phyloP scores from a whole-genome alignment of 495 filamentous ascomycete genomes.

The Aspergillus indologenus region DNA sequence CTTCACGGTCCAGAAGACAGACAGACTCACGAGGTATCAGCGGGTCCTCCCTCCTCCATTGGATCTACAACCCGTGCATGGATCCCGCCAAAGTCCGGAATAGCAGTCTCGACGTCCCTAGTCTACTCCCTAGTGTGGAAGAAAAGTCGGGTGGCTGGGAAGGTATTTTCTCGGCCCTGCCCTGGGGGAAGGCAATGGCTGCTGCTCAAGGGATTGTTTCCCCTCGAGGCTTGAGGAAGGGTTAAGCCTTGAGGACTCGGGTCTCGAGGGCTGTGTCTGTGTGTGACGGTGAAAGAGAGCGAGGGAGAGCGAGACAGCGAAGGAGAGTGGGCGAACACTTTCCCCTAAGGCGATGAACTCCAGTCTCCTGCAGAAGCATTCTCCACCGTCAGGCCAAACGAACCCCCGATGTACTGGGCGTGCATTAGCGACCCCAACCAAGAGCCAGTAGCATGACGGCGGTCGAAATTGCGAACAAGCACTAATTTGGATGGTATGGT shows the following conservation, averaged over 20 bases:
- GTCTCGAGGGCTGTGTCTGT: background rate
- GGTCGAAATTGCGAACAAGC: too few species aligned
- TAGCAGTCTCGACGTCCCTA: too few species aligned
- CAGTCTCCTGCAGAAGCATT: constrained; percentile 20
- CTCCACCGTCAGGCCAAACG: constrained; percentile 16
- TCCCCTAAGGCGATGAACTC: constrained; percentile 11
- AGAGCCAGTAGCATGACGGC: constrained; percentile 5
- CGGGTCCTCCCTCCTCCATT: background rate
- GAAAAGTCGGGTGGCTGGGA: background rate
- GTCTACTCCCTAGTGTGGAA: background rate
- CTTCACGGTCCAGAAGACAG: background rate
- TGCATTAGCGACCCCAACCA: constrained; percentile 23
- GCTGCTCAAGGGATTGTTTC: too few species aligned
- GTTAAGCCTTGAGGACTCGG: too few species aligned
- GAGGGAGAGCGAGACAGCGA: background rate
- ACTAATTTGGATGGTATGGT: background rate
- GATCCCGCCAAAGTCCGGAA: too few species aligned
- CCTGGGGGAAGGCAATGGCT: too few species aligned
- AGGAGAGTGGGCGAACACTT: background rate
- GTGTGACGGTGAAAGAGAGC: background rate
- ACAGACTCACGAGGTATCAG: background rate
- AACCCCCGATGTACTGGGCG: constrained; percentile 20
- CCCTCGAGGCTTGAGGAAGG: too few species aligned
- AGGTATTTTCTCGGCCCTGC: background rate
- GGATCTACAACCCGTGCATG: too few species aligned